Evolutionary conservation across 768 basidiomycete species (phyloP).

Genomic region (Ramaria sp.): DNA sequence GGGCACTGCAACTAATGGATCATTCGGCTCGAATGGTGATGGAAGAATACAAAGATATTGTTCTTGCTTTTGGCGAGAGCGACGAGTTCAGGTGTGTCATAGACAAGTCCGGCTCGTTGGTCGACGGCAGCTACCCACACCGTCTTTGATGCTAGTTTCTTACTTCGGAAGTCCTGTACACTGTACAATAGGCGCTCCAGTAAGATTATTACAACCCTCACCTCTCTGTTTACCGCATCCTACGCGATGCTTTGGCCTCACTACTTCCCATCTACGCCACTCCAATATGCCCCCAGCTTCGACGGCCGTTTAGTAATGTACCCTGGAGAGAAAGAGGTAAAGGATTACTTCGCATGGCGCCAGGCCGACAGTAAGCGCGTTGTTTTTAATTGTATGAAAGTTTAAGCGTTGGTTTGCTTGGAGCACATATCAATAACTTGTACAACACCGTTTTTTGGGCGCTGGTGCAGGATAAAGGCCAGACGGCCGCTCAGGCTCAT

Average conservation of each 20-base stretch:
- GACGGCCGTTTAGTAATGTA: conserved; percentile 85
- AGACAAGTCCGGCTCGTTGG: background rate
- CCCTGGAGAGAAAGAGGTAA: conserved; percentile 56
- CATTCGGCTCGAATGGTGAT: conserved; percentile 74
- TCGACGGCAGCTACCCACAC: background rate
- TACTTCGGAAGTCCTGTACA: conserved; percentile 62
- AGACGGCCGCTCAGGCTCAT: conserved; percentile 74
- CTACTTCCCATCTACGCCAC: conserved; percentile 62
- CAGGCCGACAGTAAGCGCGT: conserved; percentile 80
- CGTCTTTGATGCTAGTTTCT: conserved; percentile 48
- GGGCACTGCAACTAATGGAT: conserved; percentile 88
- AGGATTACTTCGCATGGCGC: conserved; percentile 94
- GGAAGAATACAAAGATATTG: conserved; percentile 72
- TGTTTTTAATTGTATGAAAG: background rate
- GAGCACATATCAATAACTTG: conserved; percentile 96
- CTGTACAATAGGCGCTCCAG: conserved; percentile 80
- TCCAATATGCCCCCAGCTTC: conserved; percentile 84
- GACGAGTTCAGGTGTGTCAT: conserved; percentile 82
- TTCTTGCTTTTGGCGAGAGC: conserved; percentile 89
- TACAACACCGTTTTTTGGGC: conserved; percentile 98
- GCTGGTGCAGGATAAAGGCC: conserved; percentile 71
- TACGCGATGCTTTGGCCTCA: conserved; percentile 81
- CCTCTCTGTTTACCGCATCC: conserved; percentile 81
- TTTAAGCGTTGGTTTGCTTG: conserved; percentile 1
- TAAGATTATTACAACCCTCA: conserved; percentile 77